Evolutionary conservation across 257 asterid species (phyloP).

Genomic region (Ehretia macrophylla): DNA sequence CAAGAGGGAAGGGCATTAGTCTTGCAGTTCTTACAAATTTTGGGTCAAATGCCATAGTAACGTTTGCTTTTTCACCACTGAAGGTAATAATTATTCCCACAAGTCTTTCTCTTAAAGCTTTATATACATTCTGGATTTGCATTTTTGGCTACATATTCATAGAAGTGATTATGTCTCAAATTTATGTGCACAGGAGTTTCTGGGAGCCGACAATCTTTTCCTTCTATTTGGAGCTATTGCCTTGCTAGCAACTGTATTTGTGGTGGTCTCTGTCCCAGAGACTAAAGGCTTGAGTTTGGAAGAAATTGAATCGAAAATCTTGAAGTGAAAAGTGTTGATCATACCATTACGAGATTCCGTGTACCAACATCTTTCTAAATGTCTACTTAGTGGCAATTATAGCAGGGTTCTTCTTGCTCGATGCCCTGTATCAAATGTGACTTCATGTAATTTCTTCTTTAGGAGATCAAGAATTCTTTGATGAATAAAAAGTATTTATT

Average conservation of each 20-base stretch:
- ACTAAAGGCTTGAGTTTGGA: constrained; percentile 99
- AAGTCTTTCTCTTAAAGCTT: neutral
- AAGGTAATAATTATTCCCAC: constrained; percentile 43
- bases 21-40: constrained; percentile 95
- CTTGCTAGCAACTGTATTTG: constrained; percentile 61
- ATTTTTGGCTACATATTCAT: neutral
- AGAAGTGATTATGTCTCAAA: neutral
- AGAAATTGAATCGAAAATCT: constrained; percentile 82
- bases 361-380: neutral
- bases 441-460: too few relatives aligned
- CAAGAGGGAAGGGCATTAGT: constrained; percentile 98
- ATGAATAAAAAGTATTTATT: too few relatives aligned
- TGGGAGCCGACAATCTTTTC: constrained; percentile 86
- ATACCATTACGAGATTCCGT: neutral
- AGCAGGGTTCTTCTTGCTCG: neutral
- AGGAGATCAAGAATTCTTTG: too few relatives aligned
- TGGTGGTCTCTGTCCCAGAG: constrained; percentile 68
- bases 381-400: neutral
- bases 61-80: constrained; percentile 88
- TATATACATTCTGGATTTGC: neutral
- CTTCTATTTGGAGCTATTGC: constrained; percentile 88
- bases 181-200: constrained; percentile 56
- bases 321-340: constrained; percentile 42
- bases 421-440: too few relatives aligned
- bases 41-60: constrained; percentile 91